Evolutionary conservation across 2,329 filamentous ascomycete genomes (phyloP).

Genomic region (Fusarium gaditjirri): DNA sequence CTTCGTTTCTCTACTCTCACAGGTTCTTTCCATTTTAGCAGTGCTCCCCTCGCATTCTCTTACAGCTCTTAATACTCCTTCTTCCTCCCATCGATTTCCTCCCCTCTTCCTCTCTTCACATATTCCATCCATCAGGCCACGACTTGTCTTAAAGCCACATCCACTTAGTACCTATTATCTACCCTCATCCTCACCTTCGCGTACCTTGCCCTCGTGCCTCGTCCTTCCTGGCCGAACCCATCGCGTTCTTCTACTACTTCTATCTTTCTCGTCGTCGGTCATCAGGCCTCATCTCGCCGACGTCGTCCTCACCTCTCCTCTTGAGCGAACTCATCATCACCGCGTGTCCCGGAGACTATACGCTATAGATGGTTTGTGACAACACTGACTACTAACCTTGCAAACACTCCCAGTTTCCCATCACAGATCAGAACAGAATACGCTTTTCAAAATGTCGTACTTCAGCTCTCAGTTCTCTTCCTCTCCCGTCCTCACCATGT

Average conservation of each 20-base stretch:
- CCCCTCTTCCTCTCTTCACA: conserved; percentile 23
- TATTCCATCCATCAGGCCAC: not conserved
- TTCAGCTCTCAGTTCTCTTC: conserved; percentile 56
- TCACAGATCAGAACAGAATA: conserved; percentile 10
- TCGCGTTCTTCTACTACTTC: conserved; percentile 8
- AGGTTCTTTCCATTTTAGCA: conserved; percentile 40
- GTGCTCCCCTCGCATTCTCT: conserved; percentile 41
- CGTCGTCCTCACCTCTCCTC: not conserved
- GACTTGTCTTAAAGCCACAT: conserved; percentile 5
- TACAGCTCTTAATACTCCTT: conserved; percentile 40
- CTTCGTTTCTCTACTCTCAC: conserved; percentile 34
- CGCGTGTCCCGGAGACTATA: conserved; percentile 21
- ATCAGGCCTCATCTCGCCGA: conserved; percentile 2
- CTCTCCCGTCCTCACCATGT: conserved; percentile 58
- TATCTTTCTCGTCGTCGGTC: not conserved
- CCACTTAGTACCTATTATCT: not conserved
- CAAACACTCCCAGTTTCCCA: conserved; percentile 35
- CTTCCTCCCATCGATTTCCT: conserved; percentile 41
- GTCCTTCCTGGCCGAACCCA: conserved; percentile 12
- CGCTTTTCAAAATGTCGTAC: conserved; percentile 53
- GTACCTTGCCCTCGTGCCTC: conserved; percentile 25
- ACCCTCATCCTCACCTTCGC: conserved; percentile 9
- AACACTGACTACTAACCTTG: conserved; percentile 47
- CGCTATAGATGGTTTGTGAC: conserved; percentile 48
- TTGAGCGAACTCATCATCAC: conserved; percentile 23